phyloP scores from a whole-genome alignment of 176 grass and related monocot species.

The Otatea glauca region DNA sequence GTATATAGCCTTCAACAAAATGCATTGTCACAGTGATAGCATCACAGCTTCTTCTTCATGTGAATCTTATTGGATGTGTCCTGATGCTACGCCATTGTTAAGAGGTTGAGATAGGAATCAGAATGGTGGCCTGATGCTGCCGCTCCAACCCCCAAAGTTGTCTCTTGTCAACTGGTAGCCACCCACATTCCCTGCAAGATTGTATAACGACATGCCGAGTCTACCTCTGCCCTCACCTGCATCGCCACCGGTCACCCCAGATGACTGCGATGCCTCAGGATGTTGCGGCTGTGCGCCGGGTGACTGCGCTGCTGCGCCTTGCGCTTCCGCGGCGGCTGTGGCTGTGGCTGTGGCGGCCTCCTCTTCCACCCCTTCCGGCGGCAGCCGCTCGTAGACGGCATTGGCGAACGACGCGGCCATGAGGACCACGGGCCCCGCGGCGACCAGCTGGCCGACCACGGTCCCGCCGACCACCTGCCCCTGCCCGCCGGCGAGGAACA shows the following conservation, averaged over 20 bases:
- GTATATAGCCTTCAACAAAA: slow-evolving; percentile 27
- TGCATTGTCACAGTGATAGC: slow-evolving; percentile 2
- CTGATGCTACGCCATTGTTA: background rate
- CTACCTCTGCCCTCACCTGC: slow-evolving; percentile 30
- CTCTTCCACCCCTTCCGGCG: slow-evolving; percentile 62
- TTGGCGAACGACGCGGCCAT: slow-evolving; percentile 88
- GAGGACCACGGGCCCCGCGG: slow-evolving; percentile 73
- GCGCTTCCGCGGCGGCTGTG: background rate
- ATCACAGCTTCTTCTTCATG: slow-evolving; percentile 14
- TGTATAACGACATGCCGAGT: slow-evolving; percentile 55
- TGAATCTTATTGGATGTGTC: background rate
- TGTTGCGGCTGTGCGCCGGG: slow-evolving; percentile 44
- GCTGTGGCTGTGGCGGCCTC: slow-evolving; percentile 27
- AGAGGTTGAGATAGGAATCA: slow-evolving; percentile 5
- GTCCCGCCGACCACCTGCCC: slow-evolving; percentile 90
- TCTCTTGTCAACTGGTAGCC: slow-evolving; percentile 56
- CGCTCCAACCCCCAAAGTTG: slow-evolving; percentile 56
- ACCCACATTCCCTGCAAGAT: slow-evolving; percentile 61
- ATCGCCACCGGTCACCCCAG: slow-evolving; percentile 64
- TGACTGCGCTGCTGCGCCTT: slow-evolving; percentile 23
- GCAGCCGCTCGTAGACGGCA: slow-evolving; percentile 88
- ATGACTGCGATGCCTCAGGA: slow-evolving; percentile 63
- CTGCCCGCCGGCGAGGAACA: slow-evolving; percentile 82
- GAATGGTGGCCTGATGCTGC: slow-evolving; percentile 61
- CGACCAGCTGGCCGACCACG: slow-evolving; percentile 76